Evolutionary conservation across 2,329 filamentous ascomycete genomes (phyloP).

Genomic region (Cladosporium sp.): DNA sequence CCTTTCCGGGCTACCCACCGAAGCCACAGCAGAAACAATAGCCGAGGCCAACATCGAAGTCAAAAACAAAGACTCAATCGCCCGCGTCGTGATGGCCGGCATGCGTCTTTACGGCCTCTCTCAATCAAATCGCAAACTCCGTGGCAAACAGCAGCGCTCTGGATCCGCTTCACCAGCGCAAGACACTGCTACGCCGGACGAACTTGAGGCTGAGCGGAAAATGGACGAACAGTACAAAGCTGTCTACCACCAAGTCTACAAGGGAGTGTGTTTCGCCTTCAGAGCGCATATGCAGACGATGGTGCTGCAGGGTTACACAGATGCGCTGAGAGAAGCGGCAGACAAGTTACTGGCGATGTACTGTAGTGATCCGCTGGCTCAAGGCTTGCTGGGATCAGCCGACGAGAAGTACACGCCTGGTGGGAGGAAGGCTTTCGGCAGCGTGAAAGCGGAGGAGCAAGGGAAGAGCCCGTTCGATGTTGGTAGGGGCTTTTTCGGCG

Average conservation of each 20-base stretch:
- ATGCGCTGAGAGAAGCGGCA: constrained; percentile 48
- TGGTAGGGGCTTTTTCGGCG: background rate
- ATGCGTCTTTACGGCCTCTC: constrained; percentile 54
- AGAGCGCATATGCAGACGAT: constrained; percentile 41
- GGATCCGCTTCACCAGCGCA: constrained; percentile 27
- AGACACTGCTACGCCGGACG: constrained; percentile 24
- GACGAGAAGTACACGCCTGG: constrained; percentile 33
- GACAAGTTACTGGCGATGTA: constrained; percentile 50
- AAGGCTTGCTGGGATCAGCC: constrained; percentile 10
- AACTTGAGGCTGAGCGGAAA: constrained; percentile 26
- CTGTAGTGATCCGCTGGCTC: constrained; percentile 45
- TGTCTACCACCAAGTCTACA: constrained; percentile 54
- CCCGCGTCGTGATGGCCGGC: constrained; percentile 53
- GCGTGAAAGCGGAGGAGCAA: constrained; percentile 17
- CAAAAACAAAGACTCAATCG: constrained; percentile 52
- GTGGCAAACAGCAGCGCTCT: constrained; percentile 20
- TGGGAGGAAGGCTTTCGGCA: constrained; percentile 33
- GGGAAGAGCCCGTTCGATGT: constrained; percentile 18
- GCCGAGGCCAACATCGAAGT: constrained; percentile 23
- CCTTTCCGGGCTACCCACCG: constrained; percentile 16
- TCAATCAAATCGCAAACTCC: constrained; percentile 40
- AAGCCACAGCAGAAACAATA: background rate
- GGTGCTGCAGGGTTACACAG: constrained; percentile 42
- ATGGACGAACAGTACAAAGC: constrained; percentile 54
- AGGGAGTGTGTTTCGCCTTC: constrained; percentile 50